These are phyloP conservation scores for Daldinia concentrica DNA, from an alignment of 495 filamentous ascomycete species.

Conservation along the genomic window DNA sequence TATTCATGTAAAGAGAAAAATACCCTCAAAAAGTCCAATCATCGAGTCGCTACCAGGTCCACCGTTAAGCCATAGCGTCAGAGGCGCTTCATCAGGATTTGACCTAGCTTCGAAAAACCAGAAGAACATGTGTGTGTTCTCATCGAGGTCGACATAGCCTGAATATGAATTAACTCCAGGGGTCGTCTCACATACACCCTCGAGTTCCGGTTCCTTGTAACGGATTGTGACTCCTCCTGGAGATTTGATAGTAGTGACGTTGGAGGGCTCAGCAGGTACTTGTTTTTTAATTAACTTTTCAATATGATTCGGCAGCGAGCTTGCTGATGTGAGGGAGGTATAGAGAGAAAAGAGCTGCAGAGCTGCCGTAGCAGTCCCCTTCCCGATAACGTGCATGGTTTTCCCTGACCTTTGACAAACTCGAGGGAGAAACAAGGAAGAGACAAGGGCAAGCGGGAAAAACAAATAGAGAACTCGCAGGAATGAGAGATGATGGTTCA, in stretches of 20 bases:
- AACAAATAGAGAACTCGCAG: background rate
- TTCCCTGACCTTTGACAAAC: background rate
- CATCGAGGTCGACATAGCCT: constrained; percentile 56
- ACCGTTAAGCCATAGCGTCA: constrained; percentile 70
- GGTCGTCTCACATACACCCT: constrained; percentile 50
- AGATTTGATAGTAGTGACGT: constrained; percentile 66
- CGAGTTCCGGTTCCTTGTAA: constrained; percentile 62
- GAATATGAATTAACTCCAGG: constrained; percentile 47
- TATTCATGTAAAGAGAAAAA: constrained; percentile 16
- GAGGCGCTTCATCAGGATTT: constrained; percentile 62
- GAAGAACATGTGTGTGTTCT: constrained; percentile 73
- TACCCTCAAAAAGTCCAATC: constrained; percentile 70
- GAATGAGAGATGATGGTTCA: background rate
- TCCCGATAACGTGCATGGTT: constrained; percentile 22
- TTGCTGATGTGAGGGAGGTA: constrained; percentile 46
- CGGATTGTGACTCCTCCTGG: constrained; percentile 63
- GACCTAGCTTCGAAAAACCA: constrained; percentile 75
- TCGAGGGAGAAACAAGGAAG: background rate
- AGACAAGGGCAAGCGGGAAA: background rate
- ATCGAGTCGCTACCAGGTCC: constrained; percentile 66
- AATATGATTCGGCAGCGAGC: constrained; percentile 40
- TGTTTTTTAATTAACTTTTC: constrained; percentile 53
- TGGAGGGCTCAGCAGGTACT: constrained; percentile 56
- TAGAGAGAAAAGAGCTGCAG: constrained; percentile 43
- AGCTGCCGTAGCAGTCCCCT: constrained; percentile 25